Percentiles rank a stretch among this genome's conserved stretches.
Conservation (phyloP, 2,329 filamentous ascomycete genomes). For the Ophiostoma triangulosporum region DNA sequence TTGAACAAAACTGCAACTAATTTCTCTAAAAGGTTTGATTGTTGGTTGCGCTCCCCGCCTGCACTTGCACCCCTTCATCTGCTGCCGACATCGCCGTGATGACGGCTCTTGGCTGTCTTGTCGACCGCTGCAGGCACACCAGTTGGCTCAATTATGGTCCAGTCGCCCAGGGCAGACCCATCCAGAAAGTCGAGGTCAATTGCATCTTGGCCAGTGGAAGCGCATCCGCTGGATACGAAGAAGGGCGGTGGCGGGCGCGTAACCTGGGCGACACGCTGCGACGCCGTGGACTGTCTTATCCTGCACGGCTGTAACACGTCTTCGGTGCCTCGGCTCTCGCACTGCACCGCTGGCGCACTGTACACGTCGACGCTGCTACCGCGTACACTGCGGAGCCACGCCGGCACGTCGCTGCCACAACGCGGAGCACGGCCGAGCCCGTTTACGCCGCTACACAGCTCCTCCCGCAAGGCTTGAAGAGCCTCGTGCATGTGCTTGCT, state of each 20-base stretch:
- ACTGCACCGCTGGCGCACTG: constrained; percentile 20
- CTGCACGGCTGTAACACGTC: background rate
- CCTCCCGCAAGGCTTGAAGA: constrained; percentile 36
- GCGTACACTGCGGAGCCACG: background rate
- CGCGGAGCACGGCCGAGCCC: background rate
- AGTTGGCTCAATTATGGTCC: too few species aligned
- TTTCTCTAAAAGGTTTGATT: too few species aligned
- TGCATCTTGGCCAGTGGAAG: background rate
- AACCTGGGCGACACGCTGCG: background rate
- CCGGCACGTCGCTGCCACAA: background rate
- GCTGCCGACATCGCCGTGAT: too few species aligned
- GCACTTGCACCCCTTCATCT: too few species aligned
- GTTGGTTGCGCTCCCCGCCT: too few species aligned
- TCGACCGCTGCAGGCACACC: too few species aligned
- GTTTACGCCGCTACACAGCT: constrained; percentile 26
- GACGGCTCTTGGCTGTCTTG: too few species aligned
- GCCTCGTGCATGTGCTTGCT: constrained; percentile 34
- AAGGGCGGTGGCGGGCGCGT: background rate
- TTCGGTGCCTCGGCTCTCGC: constrained; percentile 19
- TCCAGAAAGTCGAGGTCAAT: constrained; percentile 20
- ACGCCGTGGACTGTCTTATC: background rate
- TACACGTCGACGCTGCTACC: constrained; percentile 9
- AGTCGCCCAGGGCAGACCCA: constrained; percentile 17
- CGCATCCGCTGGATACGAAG: background rate
- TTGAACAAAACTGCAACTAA: too few species aligned